A percentile compares a stretch with the other conserved stretches of the same genome.
phyloP scores from a whole-genome alignment of 192 early-diverging fungal genomes.

The Backusella macrospora region DNA sequence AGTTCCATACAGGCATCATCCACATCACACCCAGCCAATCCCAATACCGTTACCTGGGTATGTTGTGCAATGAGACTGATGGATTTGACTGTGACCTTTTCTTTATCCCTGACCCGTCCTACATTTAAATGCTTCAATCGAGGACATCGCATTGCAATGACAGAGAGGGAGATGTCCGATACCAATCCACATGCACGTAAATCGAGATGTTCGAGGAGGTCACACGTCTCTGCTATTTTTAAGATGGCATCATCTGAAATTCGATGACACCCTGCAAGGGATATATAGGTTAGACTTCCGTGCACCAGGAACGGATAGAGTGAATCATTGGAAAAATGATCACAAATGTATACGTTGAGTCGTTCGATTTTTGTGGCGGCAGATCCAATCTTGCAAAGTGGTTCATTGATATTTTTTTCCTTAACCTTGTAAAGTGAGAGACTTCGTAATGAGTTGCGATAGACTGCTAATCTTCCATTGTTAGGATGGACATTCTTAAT shows the following conservation, averaged over 20 bases:
- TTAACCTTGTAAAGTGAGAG: neutral
- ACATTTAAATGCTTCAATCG: constrained; percentile 52
- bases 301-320: constrained; percentile 42
- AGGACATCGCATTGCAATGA: constrained; percentile 42
- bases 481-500: too few relatives aligned
- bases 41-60: constrained; percentile 45
- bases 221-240: constrained; percentile 44
- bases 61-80: constrained; percentile 50
- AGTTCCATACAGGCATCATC: constrained; percentile 38
- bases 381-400: neutral
- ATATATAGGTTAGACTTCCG: constrained; percentile 40
- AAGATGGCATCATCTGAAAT: constrained; percentile 47
- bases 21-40: constrained; percentile 44
- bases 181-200: constrained; percentile 48
- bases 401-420: neutral
- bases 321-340: constrained; percentile 45
- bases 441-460: neutral
- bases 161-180: constrained; percentile 43
- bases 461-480: neutral
- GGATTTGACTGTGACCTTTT: constrained; percentile 44
- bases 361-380: neutral
- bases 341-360: constrained; percentile 29
- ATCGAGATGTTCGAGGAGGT: constrained; percentile 44
- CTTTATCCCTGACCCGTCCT: constrained; percentile 45
- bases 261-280: constrained; percentile 50